A percentile compares a stretch with the other conserved stretches of the same genome.
Evolutionary conservation across 495 filamentous ascomycete species (phyloP).

Genomic region (Pseudoneurospora amorphoporcata): DNA sequence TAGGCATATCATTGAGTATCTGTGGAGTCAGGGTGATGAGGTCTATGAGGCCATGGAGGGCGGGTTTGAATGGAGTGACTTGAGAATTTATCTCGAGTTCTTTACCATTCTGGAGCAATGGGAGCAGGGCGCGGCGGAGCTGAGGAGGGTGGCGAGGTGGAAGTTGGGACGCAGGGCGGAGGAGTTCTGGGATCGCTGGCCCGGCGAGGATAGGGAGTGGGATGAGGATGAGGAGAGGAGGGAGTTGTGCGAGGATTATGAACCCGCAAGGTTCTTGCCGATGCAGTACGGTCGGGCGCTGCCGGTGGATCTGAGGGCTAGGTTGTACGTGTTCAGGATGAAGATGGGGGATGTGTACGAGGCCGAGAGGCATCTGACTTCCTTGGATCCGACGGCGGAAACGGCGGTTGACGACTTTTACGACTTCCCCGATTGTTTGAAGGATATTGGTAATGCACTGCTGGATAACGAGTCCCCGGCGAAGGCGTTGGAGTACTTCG

Average conservation of each 20-base stretch:
- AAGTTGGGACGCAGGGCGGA: conserved; percentile 67
- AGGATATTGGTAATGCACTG: conserved; percentile 61
- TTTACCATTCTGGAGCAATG: conserved; percentile 52
- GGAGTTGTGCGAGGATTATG: conserved; percentile 41
- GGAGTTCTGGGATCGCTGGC: conserved; percentile 65
- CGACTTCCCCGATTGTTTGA: conserved; percentile 65
- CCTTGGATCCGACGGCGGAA: conserved; percentile 49
- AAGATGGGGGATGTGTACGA: conserved; percentile 61
- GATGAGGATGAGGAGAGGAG: conserved; percentile 64
- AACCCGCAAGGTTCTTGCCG: conserved; percentile 42
- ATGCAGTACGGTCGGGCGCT: conserved; percentile 64
- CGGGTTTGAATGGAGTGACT: conserved; percentile 68
- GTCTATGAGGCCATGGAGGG: conserved; percentile 35
- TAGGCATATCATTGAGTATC: conserved; percentile 46
- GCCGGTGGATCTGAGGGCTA: conserved; percentile 76
- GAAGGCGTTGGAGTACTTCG: conserved; percentile 66
- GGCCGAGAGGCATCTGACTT: conserved; percentile 45
- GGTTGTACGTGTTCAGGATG: conserved; percentile 72
- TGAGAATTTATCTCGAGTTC: conserved; percentile 76
- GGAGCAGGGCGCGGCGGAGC: conserved; percentile 50
- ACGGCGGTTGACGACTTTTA: conserved; percentile 40
- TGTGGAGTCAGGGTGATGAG: conserved; percentile 18
- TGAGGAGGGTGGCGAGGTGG: conserved; percentile 70
- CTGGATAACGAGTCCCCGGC: conserved; percentile 42
- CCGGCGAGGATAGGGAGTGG: conserved; percentile 85